Base-by-base conservation (phyloP, 163 green algal genomes). In the Scenedesmus sp. region DNA sequence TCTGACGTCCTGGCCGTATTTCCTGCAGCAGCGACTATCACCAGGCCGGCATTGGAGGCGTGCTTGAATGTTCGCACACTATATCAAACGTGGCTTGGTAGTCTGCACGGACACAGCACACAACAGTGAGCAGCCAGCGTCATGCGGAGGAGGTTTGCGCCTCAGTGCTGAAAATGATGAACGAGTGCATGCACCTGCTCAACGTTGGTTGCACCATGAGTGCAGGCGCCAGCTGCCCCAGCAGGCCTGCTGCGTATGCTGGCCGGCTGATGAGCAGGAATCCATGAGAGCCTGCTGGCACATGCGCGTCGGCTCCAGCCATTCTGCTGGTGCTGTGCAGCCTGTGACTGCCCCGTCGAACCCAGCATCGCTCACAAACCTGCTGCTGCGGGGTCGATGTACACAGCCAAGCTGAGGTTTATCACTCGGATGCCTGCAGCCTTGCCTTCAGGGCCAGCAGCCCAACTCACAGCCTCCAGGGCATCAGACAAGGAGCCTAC, bases 341-440 rank as follows among this genome's bases (percentile, higher is more conserved):
- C 22, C 12, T 61, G 51, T 16, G 20, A 22, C 13, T 61, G 51
- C 20, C 51, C 12, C 13, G 9, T 61, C 51, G 9, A n/a, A n/a
- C n/a, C n/a, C n/a, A n/a, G n/a, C n/a, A n/a, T n/a, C n/a, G n/a
- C n/a, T n/a, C n/a, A n/a, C n/a, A n/a, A 26, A 76, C 65, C 65
- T 40, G 24, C 65, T 76, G 65, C 33, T 33, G 84, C 6, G 6
- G 84, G 61, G 61, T 89, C 84, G 10, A 89, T 0, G 6, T 16
- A 30, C 2, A 43, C 24, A 9, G 59, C 84, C 22, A 89, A 26
- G 42, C 56, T 82, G 5, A 89, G 61, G 84, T 89, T 89, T 6
- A 89, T 89, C 2, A 89, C 84, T 35, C n/a, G 24, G n/a, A 89
- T 89, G 22, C 40, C 22, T n/a, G 59, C 61, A 13, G 84, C 84